Base-by-base conservation (phyloP, 176 grass and related monocot genomes). In the Oropetium thomaeum region DNA sequence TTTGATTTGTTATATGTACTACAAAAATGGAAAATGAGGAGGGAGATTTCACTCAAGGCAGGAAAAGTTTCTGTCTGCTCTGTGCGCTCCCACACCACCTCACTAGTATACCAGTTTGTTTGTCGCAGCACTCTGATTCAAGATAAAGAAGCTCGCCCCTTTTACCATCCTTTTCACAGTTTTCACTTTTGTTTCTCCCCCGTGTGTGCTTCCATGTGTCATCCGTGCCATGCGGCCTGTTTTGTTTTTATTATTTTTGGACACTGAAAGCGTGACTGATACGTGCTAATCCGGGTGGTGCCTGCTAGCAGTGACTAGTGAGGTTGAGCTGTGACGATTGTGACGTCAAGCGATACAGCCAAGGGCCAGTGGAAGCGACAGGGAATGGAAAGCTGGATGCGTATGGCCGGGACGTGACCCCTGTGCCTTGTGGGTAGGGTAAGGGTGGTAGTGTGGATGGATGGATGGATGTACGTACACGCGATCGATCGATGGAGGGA, bases 201-300 rank as follows among this genome's bases (percentile, higher is more conserved):
- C n/a, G n/a, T n/a, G n/a, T n/a, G n/a, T 43, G 63, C 43, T 19
- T 75, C 27, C 64, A 11, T 81, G 5, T 80, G 76, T 26, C 42
- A 49, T 8, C 59, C 12, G 45, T 16, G 53, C 51, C 16, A 47
- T 12, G 58, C 41, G 6, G 11, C 38, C 1, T 33, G 30, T 61
- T 22, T 11, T 4, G 27, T 55, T 55, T 55, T 55, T 55, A 8
- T 5, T 72, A 9, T 2, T 10, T 41, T 11, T 9, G 30, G 30
- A 15, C 2, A 11, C 48, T 16, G 69, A 14, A 72, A 55, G n/a
- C 49, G 31, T 37, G 48, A 37, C n/a, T 1, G 69, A 7, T 55
- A 54, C 69, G 48, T 48, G 66, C 31, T 54, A 53, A 37, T 43
- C 47, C n/a, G n/a, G n/a, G n/a, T n/a, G n/a, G n/a, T n/a, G n/a